phyloP scores from a whole-genome alignment of 441 rosid species.

The Croton setiger region DNA sequence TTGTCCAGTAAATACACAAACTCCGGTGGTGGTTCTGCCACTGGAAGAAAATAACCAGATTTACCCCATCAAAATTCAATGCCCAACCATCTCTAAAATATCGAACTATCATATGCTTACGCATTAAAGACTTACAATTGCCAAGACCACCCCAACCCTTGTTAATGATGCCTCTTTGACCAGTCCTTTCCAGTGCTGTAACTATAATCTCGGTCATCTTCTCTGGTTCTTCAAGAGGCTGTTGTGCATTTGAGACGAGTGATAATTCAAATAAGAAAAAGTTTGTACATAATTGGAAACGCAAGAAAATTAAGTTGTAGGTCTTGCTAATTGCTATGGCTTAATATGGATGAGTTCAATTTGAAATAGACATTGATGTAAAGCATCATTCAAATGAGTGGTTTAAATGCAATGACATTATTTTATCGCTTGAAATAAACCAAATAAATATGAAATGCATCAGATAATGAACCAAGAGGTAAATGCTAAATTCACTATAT shows the following conservation, averaged over 20 bases:
- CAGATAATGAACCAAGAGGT: background rate
- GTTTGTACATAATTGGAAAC: background rate
- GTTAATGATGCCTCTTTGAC: constrained; percentile 94
- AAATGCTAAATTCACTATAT: background rate
- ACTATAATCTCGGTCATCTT: constrained; percentile 87
- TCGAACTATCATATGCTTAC: background rate
- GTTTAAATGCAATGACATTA: background rate
- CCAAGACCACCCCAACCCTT: constrained; percentile 99
- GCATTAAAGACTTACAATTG: constrained; percentile 45
- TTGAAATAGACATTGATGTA: too few species aligned
- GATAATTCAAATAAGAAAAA: background rate
- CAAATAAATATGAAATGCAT: background rate
- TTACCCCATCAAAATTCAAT: background rate
- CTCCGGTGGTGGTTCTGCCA: constrained; percentile 80
- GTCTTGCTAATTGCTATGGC: too few species aligned
- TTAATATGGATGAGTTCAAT: too few species aligned
- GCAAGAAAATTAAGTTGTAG: background rate
- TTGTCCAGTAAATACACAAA: constrained; percentile 74
- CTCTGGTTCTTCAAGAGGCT: constrained; percentile 94
- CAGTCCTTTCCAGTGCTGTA: constrained; percentile 69
- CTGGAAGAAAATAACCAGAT: constrained; percentile 35
- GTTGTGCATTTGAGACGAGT: constrained; percentile 9
- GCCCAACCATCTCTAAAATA: background rate
- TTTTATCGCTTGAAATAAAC: background rate
- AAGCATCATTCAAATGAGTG: background rate